Evolutionary conservation across 164 flowering plant genomes (phyloP).

Genomic region (Tetracentron sinense): DNA sequence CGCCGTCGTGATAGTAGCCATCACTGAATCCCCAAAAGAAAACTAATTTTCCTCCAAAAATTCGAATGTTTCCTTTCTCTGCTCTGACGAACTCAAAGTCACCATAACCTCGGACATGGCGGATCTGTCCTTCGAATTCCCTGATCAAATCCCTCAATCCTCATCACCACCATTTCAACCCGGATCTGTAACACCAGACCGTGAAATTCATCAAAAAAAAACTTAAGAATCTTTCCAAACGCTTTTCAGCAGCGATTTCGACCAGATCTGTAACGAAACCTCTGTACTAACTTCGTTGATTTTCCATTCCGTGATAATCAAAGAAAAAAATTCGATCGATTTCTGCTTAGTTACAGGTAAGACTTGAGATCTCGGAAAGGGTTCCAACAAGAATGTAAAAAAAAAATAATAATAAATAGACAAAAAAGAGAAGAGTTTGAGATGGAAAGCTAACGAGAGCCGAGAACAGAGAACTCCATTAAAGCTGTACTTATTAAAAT

Average conservation of each 20-base stretch:
- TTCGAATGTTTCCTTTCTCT: background rate
- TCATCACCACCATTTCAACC: background rate
- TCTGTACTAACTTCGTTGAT: background rate
- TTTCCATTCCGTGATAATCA: no score
- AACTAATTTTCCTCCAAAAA: background rate
- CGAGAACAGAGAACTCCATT: no score
- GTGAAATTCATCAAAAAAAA: background rate
- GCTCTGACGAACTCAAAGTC: background rate
- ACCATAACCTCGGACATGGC: background rate
- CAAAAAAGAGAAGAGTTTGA: no score
- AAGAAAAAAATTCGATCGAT: no score
- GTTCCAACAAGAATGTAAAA: no score
- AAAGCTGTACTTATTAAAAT: no score
- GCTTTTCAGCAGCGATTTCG: background rate
- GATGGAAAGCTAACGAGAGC: no score
- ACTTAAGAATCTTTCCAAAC: background rate
- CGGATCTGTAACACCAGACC: background rate
- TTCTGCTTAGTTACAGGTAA: no score
- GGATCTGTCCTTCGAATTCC: background rate
- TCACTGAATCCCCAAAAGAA: background rate
- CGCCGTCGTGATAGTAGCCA: background rate
- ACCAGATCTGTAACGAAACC: background rate
- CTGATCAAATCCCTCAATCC: background rate
- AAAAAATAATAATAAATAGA: no score
- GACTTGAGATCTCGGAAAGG: no score